Percentiles rank a stretch among this genome's conserved stretches.
Evolutionary conservation across 2,329 filamentous ascomycete genomes (phyloP).

Genomic region (Mariannaea sp.): DNA sequence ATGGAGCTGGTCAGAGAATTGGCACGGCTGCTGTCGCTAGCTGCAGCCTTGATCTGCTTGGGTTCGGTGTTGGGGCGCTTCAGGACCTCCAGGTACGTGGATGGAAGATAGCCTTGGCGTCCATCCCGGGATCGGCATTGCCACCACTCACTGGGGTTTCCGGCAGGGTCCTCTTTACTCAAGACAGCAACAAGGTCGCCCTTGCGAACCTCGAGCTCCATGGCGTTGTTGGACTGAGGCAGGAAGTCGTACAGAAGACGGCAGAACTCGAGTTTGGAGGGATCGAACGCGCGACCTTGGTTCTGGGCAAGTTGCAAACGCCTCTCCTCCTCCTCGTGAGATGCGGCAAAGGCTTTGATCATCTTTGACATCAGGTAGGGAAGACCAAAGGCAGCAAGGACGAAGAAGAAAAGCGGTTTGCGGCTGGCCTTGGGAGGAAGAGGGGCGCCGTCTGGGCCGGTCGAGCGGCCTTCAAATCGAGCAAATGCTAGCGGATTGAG

Average conservation of each 20-base stretch:
- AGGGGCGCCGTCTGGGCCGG: slow-evolving; percentile 65
- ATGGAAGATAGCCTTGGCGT: slow-evolving; percentile 87
- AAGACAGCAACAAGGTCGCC: slow-evolving; percentile 94
- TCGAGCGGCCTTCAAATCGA: slow-evolving; percentile 75
- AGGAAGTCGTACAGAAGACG: slow-evolving; percentile 93
- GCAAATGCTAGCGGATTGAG: slow-evolving; percentile 92
- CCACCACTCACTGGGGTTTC: slow-evolving; percentile 97
- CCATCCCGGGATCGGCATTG: slow-evolving; percentile 89
- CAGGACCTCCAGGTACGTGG: slow-evolving; percentile 83
- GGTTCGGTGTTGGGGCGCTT: slow-evolving; percentile 56
- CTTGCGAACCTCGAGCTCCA: slow-evolving; percentile 92
- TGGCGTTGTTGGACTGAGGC: slow-evolving; percentile 68
- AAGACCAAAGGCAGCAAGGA: slow-evolving; percentile 90
- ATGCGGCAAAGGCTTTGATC: slow-evolving; percentile 81
- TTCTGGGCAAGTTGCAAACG: slow-evolving; percentile 58
- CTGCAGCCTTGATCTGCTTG: slow-evolving; percentile 57
- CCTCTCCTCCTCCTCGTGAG: slow-evolving; percentile 81
- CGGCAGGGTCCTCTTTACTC: slow-evolving; percentile 88
- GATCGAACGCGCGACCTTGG: slow-evolving; percentile 69
- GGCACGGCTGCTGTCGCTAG: slow-evolving; percentile 53
- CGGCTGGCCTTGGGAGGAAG: slow-evolving; percentile 76
- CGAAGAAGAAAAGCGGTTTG: slow-evolving; percentile 95
- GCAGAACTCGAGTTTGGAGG: slow-evolving; percentile 94
- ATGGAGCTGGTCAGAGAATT: slow-evolving; percentile 56
- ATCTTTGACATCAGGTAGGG: slow-evolving; percentile 98